Conservation (phyloP, 768 basidiomycete genomes). For the Postia placenta region DNA sequence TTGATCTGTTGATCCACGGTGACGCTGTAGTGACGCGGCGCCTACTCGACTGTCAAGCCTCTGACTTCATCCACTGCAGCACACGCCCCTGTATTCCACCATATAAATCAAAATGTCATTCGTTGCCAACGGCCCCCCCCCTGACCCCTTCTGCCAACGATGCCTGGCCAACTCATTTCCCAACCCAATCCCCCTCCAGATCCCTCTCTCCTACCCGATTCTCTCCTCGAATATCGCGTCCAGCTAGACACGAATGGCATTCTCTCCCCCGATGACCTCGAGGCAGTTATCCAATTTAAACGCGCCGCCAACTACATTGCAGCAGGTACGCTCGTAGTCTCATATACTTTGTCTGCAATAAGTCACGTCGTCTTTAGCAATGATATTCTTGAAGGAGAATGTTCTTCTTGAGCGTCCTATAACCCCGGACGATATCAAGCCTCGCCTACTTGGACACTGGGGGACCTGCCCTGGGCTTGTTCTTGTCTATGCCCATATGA, state of each 20-base stretch:
- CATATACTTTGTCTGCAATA: background rate
- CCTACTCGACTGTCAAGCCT: no score
- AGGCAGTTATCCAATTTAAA: conserved; percentile 45
- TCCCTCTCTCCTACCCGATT: conserved; percentile 57
- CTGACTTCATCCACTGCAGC: no score
- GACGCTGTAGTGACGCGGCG: no score
- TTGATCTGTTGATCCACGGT: no score
- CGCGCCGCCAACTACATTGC: conserved; percentile 66
- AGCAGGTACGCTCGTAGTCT: conserved; percentile 41
- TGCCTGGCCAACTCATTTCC: conserved; percentile 56
- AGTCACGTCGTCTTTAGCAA: conserved; percentile 38
- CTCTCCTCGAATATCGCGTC: conserved; percentile 43
- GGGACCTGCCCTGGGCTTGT: conserved; percentile 77
- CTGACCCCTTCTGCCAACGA: conserved; percentile 21
- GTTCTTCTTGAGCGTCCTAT: conserved; percentile 57
- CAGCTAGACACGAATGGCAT: conserved; percentile 40
- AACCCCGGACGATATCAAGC: conserved; percentile 68
- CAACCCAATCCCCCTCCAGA: conserved; percentile 67
- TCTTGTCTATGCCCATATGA: conserved; percentile 51
- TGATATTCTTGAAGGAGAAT: conserved; percentile 80
- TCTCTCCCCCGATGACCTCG: conserved; percentile 45
- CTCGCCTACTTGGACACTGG: conserved; percentile 78
- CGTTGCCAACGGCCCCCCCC: no score
- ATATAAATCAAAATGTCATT: no score
- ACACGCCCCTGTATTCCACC: no score